Base-by-base conservation (phyloP, 148 eudicot species). In the Rhododendron molle region DNA sequence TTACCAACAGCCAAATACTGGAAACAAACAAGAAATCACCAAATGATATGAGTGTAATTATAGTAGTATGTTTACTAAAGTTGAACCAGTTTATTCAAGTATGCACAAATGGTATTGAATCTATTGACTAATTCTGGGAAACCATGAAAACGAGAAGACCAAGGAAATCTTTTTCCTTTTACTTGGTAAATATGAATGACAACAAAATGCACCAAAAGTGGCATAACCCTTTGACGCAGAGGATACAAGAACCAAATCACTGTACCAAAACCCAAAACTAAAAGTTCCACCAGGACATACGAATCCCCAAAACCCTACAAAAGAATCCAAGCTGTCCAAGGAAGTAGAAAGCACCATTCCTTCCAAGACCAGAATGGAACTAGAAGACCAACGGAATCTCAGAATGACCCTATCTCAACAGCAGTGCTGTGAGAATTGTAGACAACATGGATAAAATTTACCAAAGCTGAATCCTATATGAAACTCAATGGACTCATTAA, bases 1-100 rank as follows among this genome's bases (percentile, higher is more conserved):
- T 83, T 85, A 60, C 95, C 95, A 89, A 86, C 89, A 62, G 98
- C 95, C 87, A 95, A 86, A 90, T 92, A 91, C 98, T 95, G 88
- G 18, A 89, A 77, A 76, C 46, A 71, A 47, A 86, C 6, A 87
- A 85, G 86, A 56, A 18, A 79, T 1, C 71, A 52, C 52, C 56
- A 43, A 38, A 34, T 38, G 49, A 81, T 23, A 72, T 18, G 23
- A 32, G 15, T 52, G 77, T 12, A 34, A 36, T 14, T 23, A 38
- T 38, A 52, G 4, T 46, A 11, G 26, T 1, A 47, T 71, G 26
- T 50, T 7, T 56, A 78, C 47, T 34, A n/a, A 82, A 86, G n/a
- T 23, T 58, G 36, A 38, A 83, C 47, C n/a, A 28, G 28, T 15
- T 47, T 28, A 86, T 74, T 14, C 20, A 8, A 62, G 14, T n/a